Evolutionary conservation across 805 yeast species (phyloP).

Genomic region (Saccharomycopsis lassenensis): DNA sequence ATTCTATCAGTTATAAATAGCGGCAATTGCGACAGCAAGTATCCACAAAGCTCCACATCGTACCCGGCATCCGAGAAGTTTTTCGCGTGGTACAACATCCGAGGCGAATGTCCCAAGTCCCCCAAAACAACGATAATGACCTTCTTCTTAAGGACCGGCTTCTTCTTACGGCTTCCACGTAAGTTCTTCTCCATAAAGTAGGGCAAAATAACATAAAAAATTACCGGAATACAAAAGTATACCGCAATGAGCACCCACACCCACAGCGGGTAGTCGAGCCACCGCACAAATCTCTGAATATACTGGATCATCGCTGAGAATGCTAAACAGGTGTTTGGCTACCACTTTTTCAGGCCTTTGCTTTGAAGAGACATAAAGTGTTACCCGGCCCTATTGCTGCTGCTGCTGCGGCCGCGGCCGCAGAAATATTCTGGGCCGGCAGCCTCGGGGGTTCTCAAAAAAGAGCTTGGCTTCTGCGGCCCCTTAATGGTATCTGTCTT

Average conservation of each 20-base stretch:
- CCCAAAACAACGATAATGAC: constrained; percentile 80
- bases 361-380: too few species aligned
- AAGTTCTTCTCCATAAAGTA: constrained; percentile 7
- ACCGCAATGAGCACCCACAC: constrained; percentile 10
- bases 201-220: constrained; percentile 33
- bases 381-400: too few species aligned
- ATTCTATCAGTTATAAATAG: constrained; percentile 29
- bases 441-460: too few species aligned
- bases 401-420: too few species aligned
- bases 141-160: constrained; percentile 17
- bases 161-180: neutral
- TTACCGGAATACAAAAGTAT: constrained; percentile 25
- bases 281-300: neutral
- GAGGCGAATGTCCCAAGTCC: constrained; percentile 89
- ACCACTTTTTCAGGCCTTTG: too few species aligned
- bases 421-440: too few species aligned
- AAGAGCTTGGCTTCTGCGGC: too few species aligned
- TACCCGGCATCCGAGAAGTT: constrained; percentile 56
- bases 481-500: too few species aligned
- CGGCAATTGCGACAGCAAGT: constrained; percentile 48
- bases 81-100: constrained; percentile 84
- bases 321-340: too few species aligned
- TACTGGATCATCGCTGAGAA: neutral
- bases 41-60: constrained; percentile 79
- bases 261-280: constrained; percentile 14